Evolutionary conservation across 2,329 filamentous ascomycete species (phyloP).

Genomic region (Teratosphaeria destructans): DNA sequence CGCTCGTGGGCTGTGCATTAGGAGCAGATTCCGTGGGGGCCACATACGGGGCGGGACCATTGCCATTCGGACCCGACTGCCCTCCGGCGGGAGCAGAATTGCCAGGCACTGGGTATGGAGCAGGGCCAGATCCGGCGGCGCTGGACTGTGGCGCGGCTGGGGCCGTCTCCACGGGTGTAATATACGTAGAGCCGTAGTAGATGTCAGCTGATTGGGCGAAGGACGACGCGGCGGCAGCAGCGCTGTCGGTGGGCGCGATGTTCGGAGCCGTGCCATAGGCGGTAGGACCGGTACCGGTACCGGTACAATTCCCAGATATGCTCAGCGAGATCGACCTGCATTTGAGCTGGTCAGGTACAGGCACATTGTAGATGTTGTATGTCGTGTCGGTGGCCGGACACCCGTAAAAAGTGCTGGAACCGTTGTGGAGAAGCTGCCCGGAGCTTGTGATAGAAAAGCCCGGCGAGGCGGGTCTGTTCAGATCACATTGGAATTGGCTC

Average conservation of each 20-base stretch:
- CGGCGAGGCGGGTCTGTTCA: slow-evolving; percentile 37
- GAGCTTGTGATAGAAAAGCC: slow-evolving; percentile 42
- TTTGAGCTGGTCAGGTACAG: slow-evolving; percentile 9
- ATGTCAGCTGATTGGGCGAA: neutral
- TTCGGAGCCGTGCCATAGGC: neutral
- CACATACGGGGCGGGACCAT: neutral
- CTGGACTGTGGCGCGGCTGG: neutral
- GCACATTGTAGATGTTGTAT: slow-evolving; percentile 13
- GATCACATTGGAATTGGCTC: slow-evolving; percentile 52
- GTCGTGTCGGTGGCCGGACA: slow-evolving; percentile 32
- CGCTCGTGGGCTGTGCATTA: neutral
- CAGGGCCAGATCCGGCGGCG: neutral
- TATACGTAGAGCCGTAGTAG: neutral
- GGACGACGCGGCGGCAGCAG: too few species aligned
- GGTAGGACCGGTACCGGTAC: neutral
- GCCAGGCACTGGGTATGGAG: neutral
- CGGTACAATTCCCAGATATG: slow-evolving; percentile 12
- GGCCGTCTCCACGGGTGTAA: neutral
- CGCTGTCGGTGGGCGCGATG: too few species aligned
- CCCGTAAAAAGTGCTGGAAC: slow-evolving; percentile 45
- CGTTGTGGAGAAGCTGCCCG: slow-evolving; percentile 32
- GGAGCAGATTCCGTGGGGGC: neutral
- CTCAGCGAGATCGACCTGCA: slow-evolving; percentile 11
- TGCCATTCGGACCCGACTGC: neutral
- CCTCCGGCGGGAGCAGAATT: neutral